Base-by-base conservation (phyloP, 129 eudicot genomes). In the Flaveria linearis region DNA sequence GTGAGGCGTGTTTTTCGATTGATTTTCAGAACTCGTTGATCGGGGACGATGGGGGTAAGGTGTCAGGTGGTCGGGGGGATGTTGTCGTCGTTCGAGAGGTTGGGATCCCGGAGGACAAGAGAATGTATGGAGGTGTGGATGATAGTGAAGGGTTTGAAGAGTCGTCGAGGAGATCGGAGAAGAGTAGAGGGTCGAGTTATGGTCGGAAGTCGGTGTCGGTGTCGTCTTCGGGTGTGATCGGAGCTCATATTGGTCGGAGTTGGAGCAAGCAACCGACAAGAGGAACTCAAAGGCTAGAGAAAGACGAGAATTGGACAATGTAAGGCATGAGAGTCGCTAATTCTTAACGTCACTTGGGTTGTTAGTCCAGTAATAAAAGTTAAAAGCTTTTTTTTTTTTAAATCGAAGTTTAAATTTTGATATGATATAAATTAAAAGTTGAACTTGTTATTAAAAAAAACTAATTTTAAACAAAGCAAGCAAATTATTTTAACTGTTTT, bases 1-100 rank as follows among this genome's bases (percentile, higher is more conserved):
- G 96, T 49, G 96, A 89, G 42, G 84, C 90, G 17, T 87, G 88
- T 42, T 89, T 89, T n/a, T 89, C 92, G 1, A 85, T 89, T 22
- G 91, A 89, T 49, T 81, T 89, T 66, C 78, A 82, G 33, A 85
- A 83, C 7, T 87, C 90, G 62, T 83, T 85, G 75, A 74, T 69
- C 11, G 81, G 81, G 25, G 58, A 70, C 9, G 76, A 80, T 57
- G 80, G 69, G 18, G 79, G 72, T 14, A 83, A 63, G 53, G 56
- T 33, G 75, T 71, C 45, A 51, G 17, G 17, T 42, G 81, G 66
- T 22, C 77, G 36, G 53, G 57, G n/a, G 36, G 79, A 33, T 9
- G 26, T 41, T 41, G 33, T 33, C 39, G 41, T 36, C 41, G 41
- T 36, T 62, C 74, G 26, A 4, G 52, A 50, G 71, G 16, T 53